These are phyloP conservation scores for Niveomyces coronatus DNA, from an alignment of 2,329 filamentous ascomycete species.

Conservation along the genomic window DNA sequence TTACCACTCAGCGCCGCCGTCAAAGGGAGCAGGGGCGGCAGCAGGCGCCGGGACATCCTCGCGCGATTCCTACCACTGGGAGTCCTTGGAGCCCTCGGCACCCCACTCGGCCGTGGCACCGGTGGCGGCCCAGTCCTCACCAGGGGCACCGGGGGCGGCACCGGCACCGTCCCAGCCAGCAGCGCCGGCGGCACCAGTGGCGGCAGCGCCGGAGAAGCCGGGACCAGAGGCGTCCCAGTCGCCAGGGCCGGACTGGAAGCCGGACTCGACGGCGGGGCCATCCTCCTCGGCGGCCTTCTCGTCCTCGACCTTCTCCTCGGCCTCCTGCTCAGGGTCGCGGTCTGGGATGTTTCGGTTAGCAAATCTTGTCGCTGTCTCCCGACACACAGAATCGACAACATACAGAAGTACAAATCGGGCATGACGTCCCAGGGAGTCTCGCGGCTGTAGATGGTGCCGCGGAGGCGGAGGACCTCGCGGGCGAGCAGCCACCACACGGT, in stretches of 20 bases:
- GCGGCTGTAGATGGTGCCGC: conserved; percentile 90
- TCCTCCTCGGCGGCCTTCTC: conserved; percentile 92
- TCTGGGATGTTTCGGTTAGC: conserved; percentile 34
- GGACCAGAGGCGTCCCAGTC: conserved; percentile 77
- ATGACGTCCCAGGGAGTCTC: conserved; percentile 99
- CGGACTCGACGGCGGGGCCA: conserved; percentile 66
- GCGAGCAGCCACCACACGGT: conserved; percentile 99
- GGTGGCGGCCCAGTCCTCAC: conserved; percentile 55
- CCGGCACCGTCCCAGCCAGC: conserved; percentile 47
- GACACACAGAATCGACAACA: no score
- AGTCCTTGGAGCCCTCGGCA: conserved; percentile 47
- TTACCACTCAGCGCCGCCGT: conserved; percentile 10
- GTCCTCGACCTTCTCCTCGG: conserved; percentile 92
- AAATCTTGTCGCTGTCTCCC: no score
- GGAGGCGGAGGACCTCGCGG: conserved; percentile 98
- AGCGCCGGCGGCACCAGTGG: conserved; percentile 29
- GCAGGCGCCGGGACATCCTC: conserved; percentile 11
- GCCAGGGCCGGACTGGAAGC: conserved; percentile 54
- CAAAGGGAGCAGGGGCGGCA: background rate
- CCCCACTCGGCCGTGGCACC: conserved; percentile 61
- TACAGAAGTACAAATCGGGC: conserved; percentile 99
- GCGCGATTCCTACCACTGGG: conserved; percentile 36
- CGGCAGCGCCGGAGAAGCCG: conserved; percentile 53
- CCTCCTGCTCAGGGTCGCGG: conserved; percentile 98
- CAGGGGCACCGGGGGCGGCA: conserved; percentile 44